Evolutionary conservation across 192 early-diverging fungal genomes (phyloP).

Genomic region (Lobosporangium transversale): DNA sequence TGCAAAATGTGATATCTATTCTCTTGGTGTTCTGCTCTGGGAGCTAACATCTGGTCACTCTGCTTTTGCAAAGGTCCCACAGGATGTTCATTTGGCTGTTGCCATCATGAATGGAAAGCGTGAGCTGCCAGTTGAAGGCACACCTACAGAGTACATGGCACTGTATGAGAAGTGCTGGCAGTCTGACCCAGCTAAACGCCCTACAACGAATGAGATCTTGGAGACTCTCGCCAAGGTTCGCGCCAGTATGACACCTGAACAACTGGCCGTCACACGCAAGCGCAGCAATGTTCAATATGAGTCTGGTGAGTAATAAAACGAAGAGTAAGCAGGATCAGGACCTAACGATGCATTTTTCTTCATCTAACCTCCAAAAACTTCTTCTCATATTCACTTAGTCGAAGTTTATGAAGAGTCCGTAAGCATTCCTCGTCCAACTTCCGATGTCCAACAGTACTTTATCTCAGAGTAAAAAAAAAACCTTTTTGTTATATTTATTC

Average conservation of each 20-base stretch:
- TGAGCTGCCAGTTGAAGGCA: constrained; percentile 40
- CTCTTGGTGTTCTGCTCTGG: constrained; percentile 52
- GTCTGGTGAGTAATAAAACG: constrained; percentile 17
- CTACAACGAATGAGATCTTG: constrained; percentile 32
- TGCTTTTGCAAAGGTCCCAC: constrained; percentile 33
- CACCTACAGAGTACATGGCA: constrained; percentile 36
- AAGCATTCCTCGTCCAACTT: constrained; percentile 44
- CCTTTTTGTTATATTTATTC: too few species aligned
- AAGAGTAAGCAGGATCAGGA: neutral
- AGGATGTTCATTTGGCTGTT: constrained; percentile 36
- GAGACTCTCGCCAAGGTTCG: constrained; percentile 14
- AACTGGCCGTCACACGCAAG: constrained; percentile 15
- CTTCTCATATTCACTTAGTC: constrained; percentile 12
- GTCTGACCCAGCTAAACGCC: constrained; percentile 28
- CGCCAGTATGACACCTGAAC: constrained; percentile 29
- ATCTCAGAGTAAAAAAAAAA: neutral
- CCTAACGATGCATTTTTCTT: neutral
- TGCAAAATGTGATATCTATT: constrained; percentile 53
- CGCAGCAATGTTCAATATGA: constrained; percentile 18
- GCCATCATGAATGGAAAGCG: constrained; percentile 52
- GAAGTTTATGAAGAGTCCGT: constrained; percentile 27
- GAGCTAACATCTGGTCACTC: constrained; percentile 45
- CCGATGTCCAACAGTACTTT: constrained; percentile 43
- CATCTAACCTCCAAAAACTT: neutral
- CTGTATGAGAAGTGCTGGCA: constrained; percentile 55